phyloP scores from a whole-genome alignment of 1,139 yeast species.

The Eremothecium sinecaudum region DNA sequence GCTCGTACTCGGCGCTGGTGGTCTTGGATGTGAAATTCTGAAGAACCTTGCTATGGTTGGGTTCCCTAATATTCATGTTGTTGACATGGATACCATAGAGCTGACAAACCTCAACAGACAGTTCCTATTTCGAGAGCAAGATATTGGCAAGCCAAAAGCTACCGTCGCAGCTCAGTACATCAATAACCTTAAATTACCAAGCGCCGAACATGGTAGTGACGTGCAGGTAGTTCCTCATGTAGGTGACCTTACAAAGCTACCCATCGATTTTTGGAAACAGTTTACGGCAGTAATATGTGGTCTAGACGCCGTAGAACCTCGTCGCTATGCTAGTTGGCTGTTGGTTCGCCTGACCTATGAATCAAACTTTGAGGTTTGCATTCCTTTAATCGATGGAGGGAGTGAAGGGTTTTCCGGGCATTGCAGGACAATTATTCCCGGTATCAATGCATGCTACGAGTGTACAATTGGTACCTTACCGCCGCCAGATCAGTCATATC shows the following conservation, averaged over 20 bases:
- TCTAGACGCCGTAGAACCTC: constrained; percentile 78
- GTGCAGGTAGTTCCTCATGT: constrained; percentile 49
- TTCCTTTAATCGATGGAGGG: constrained; percentile 91
- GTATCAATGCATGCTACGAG: constrained; percentile 82
- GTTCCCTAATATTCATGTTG: constrained; percentile 63
- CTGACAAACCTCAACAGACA: constrained; percentile 84
- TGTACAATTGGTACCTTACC: constrained; percentile 70
- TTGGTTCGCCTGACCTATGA: constrained; percentile 53
- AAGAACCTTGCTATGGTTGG: constrained; percentile 77
- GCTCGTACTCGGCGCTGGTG: constrained; percentile 84
- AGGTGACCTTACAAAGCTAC: constrained; percentile 65
- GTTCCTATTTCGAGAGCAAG: constrained; percentile 62
- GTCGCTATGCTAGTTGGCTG: constrained; percentile 84
- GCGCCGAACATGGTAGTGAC: constrained; percentile 31
- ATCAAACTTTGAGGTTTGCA: constrained; percentile 44
- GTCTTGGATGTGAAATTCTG: constrained; percentile 87
- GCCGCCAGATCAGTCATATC: constrained; percentile 62
- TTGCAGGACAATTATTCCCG: constrained; percentile 77
- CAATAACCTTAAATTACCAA: constrained; percentile 16
- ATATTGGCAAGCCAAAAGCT: constrained; percentile 78
- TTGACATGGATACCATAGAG: constrained; percentile 95
- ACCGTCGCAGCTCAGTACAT: constrained; percentile 64
- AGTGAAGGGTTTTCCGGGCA: constrained; percentile 95
- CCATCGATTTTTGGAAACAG: constrained; percentile 51
- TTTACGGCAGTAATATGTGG: constrained; percentile 80